Conservation (phyloP, 352 stramenopile genomes). For the Blastocystis sp. region DNA sequence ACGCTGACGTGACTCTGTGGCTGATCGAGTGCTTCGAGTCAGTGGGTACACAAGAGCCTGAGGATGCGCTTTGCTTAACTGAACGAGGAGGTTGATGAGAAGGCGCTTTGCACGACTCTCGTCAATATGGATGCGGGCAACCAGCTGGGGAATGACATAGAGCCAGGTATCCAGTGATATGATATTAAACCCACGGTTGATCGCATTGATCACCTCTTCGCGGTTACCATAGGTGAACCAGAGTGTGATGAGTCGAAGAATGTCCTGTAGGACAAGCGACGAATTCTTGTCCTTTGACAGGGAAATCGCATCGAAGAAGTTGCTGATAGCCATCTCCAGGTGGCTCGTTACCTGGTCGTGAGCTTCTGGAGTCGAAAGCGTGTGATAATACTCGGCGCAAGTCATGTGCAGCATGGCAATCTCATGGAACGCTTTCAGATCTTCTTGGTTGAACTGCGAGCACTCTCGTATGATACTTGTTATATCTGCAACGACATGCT, state of each 20-base stretch:
- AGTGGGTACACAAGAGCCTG: constrained; percentile 96
- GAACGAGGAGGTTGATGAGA: constrained; percentile 66
- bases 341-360: constrained; percentile 64
- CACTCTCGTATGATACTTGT: constrained; percentile 71
- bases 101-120: constrained; percentile 63
- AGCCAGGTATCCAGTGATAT: constrained; percentile 94
- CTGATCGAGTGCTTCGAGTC: constrained; percentile 88
- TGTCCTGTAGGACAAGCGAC: constrained; percentile 90
- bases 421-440: constrained; percentile 92
- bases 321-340: constrained; percentile 85
- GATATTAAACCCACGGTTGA: constrained; percentile 76
- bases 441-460: constrained; percentile 74
- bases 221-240: constrained; percentile 91
- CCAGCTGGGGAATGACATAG: constrained; percentile 91
- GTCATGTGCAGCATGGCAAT: constrained; percentile 56
- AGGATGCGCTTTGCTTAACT: constrained; percentile 80
- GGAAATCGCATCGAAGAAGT: constrained; percentile 89
- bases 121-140: constrained; percentile 74
- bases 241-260: constrained; percentile 91
- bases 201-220: constrained; percentile 74
- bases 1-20: constrained; percentile 79
- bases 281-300: constrained; percentile 86
- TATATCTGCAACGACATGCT: constrained; percentile 72
- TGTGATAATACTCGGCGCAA: constrained; percentile 55
- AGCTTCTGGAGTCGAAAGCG: background rate